These are phyloP conservation scores for Tremella fuciformis DNA, from an alignment of 768 basidiomycete species.

Conservation along the genomic window DNA sequence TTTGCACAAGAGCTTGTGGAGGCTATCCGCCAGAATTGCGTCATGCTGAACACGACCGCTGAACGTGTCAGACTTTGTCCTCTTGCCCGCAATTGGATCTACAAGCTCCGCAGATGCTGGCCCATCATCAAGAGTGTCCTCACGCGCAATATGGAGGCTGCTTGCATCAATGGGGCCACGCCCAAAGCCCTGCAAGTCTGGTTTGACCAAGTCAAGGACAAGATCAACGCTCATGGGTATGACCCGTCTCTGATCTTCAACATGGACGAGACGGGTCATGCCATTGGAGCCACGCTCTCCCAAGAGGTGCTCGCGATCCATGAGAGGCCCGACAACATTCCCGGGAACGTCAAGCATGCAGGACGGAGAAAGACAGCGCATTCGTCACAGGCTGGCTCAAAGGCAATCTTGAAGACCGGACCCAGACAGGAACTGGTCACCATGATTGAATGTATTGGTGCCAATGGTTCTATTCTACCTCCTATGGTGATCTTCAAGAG, in stretches of 20 bases:
- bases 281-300: not conserved
- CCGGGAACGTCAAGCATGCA: too few species aligned
- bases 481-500: conserved; percentile 1
- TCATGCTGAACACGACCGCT: not conserved
- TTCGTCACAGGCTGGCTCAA: too few species aligned
- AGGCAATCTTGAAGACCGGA: not conserved
- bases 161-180: not conserved
- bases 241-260: not conserved
- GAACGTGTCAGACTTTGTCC: not conserved
- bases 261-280: too few species aligned
- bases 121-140: not conserved
- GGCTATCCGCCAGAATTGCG: not conserved
- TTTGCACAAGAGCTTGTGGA: not conserved
- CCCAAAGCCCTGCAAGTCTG: not conserved
- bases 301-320: not conserved
- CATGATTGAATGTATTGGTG: not conserved
- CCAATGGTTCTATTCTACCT: not conserved
- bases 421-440: not conserved
- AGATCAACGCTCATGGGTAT: not conserved
- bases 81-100: not conserved
- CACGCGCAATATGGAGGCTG: not conserved
- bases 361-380: not conserved
- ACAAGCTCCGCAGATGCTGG: not conserved
- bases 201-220: not conserved
- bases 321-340: not conserved